Evolutionary conservation across 179 eudicot genomes (phyloP).

Genomic region (Beta corolliflora): DNA sequence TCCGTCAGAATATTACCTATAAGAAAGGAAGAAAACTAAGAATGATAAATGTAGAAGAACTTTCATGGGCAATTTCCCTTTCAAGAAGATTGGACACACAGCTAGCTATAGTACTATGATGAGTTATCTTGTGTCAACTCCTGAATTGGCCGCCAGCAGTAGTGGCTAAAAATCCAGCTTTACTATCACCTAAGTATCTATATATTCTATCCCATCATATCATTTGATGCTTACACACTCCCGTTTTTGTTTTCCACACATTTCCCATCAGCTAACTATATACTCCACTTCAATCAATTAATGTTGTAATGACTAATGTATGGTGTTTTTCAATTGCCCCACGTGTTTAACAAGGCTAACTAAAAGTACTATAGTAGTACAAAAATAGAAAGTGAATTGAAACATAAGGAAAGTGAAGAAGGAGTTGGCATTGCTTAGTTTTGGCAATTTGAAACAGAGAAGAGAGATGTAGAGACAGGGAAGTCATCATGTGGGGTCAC

Average conservation of each 20-base stretch:
- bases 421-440: slow-evolving; percentile 15
- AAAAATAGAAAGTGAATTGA: slow-evolving; percentile 27
- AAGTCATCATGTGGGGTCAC: slow-evolving; percentile 4
- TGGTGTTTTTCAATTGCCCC: background rate
- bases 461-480: background rate
- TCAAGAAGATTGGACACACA: background rate
- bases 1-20: too few relatives aligned
- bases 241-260: background rate
- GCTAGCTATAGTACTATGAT: slow-evolving; percentile 2
- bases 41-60: background rate
- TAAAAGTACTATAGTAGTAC: background rate
- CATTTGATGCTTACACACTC: background rate
- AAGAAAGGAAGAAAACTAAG: background rate
- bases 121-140: background rate
- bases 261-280: background rate
- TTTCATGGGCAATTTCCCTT: background rate
- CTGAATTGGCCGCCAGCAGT: background rate
- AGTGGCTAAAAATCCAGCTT: background rate
- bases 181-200: background rate
- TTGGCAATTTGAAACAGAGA: slow-evolving; percentile 15
- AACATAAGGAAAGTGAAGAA: slow-evolving; percentile 19
- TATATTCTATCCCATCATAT: background rate
- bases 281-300: background rate
- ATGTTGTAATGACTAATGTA: background rate
- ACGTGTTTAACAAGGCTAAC: slow-evolving; percentile 21